Evolutionary conservation across 495 filamentous ascomycete species (phyloP).

Genomic region (Talaromyces wortmannii): DNA sequence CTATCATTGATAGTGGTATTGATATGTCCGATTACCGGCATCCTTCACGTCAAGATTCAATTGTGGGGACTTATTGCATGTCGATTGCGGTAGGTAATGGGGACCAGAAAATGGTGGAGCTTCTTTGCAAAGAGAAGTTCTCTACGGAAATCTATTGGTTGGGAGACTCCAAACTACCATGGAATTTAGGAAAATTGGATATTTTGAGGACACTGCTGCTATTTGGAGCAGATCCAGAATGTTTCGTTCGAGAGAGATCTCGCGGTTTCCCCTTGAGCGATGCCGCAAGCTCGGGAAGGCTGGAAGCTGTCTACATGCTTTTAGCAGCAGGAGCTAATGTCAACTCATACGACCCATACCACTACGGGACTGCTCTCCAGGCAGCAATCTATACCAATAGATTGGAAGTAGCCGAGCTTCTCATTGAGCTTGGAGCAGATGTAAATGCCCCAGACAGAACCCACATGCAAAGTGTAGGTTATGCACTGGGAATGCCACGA

Average conservation of each 20-base stretch:
- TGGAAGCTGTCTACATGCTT: constrained; percentile 6
- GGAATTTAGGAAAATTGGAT: neutral
- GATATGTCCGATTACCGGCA: neutral
- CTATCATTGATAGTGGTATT: neutral
- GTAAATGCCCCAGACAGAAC: constrained; percentile 2
- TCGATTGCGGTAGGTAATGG: neutral
- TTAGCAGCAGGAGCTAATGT: constrained; percentile 13
- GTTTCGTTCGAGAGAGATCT: neutral
- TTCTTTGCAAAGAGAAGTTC: neutral
- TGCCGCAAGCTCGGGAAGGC: constrained; percentile 10
- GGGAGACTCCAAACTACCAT: neutral
- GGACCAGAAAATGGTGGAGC: neutral
- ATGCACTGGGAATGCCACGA: neutral
- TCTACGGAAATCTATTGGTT: neutral
- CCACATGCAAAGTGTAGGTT: neutral
- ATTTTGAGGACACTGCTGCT: neutral
- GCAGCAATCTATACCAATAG: constrained; percentile 15
- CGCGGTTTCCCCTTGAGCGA: neutral
- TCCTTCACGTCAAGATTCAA: neutral
- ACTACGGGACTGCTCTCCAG: constrained; percentile 16
- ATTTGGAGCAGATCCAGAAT: neutral
- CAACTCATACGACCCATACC: constrained; percentile 6
- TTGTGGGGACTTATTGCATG: neutral
- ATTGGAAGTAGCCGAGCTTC: constrained; percentile 14
- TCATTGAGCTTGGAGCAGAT: constrained; percentile 22